Base-by-base conservation (phyloP, 2,329 filamentous ascomycete genomes). In the Elsinoe australis region DNA sequence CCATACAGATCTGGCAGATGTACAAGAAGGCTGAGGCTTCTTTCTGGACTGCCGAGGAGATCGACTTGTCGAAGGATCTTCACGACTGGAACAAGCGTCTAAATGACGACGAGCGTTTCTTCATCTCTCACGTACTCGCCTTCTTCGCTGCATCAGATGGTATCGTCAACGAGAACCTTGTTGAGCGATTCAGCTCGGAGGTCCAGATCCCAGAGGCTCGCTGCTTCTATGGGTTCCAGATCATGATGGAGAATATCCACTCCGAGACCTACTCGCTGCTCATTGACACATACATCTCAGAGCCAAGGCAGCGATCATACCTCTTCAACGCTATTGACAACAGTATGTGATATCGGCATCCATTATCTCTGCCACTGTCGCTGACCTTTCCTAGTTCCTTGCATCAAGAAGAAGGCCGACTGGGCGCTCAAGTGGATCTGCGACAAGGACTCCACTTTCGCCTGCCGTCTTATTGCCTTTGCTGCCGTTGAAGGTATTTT, bases 211-310 rank as follows among this genome's bases (percentile, higher is more conserved):
- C 92, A 8, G 92, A 98, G 73, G 92, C 92, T 55, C 88, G 92
- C 62, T 98, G 92, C 82, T 98, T 98, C 79, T 98, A 98, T 70
- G 92, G 92, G 56, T 98, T 98, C 80, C 92, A 98, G 75, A 96
- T 96, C 75, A 98, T 98, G 92, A 96, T 98, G 87, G 92, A 98
- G 78, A 98, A 98, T 74, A 95, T 98, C 63, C 92, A 98, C 79
- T 95, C 92, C 12, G 92, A 98, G 75, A 98, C 92, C 48, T 98
- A 98, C 79, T 96, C 90, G 15, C 83, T 98, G 28, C 82, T 98
- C 65, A 98, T 98, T 67, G 92, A 98, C 69, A 95, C 90, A 54
- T 98, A 98, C 71, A 94, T 98, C 73, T 95, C 94, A 78, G 92
- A 98, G 75, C 85, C 87, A 54, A 85, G 85, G 66, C 90, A 98